Base-by-base conservation (phyloP, 2,329 filamentous ascomycete genomes). In the Scopulariopsis brevicaulis region DNA sequence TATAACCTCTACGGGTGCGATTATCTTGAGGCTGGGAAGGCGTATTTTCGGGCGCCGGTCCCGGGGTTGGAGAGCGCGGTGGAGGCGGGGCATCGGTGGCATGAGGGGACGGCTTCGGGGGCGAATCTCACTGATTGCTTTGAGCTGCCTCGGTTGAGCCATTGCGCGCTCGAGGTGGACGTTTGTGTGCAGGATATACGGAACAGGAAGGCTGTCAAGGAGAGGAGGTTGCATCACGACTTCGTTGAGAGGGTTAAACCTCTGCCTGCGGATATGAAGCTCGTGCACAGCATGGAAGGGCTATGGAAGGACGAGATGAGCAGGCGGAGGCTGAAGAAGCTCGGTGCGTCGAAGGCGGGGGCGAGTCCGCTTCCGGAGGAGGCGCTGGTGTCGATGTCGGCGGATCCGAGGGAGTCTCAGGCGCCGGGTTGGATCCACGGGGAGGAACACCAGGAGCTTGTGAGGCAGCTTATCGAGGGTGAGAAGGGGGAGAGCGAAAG, bases 1-100 rank as follows among this genome's bases (percentile, higher is more conserved):
- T 99, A 95, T 76, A 99, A 96, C 68, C 76, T 99, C 63, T 97
- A 96, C 69, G 95, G 95, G 7, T 99, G 94, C 68, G 86, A 84
- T 58, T 95, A 93, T 65, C 84, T 97, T 62, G 82, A 93, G 59
- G 87, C 84, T 55, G 76, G 76, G 11, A 88, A 83, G 62, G 82
- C 85, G 1, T 78, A 74, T 32, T 96, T 96, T 67, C 83, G 94
- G 58, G 77, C 77, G 2, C 91, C 91, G 0, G 76, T 96, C 1
- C 92, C 92, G 0, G 74, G 80, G 10, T 84, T 82, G 64, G 75
- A 84, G n/a, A 79, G 86, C 24, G 74, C 84, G 6, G 71, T 68
- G n/a, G 78, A 80, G 59, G 73, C 79, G 11, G 71, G 77, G 34
- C 88, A 94, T 69, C 74, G 85, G 40, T 96, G 92, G 92, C 89